Percentiles rank a stretch among this genome's conserved stretches.
These are phyloP conservation scores for Porphyrellus cyaneotinctus DNA, from an alignment of 768 basidiomycete genomes.

Conservation along the genomic window DNA sequence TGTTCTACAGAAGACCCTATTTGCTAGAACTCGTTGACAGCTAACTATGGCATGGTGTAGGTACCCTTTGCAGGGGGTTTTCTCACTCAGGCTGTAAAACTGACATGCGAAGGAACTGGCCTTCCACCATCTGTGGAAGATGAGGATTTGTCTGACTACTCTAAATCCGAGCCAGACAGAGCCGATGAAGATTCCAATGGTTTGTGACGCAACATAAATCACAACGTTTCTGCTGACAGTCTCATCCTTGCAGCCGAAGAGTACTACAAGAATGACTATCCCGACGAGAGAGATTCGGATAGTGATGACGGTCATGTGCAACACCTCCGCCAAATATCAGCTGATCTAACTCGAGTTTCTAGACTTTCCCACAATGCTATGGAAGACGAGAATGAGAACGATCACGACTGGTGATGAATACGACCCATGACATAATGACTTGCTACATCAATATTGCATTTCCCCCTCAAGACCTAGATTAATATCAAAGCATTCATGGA, in stretches of 20 bases:
- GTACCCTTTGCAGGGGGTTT: slow-evolving; percentile 17
- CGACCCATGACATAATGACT: not conserved
- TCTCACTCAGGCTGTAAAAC: not conserved
- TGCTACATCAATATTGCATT: slow-evolving; percentile 9
- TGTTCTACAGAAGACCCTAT: slow-evolving; percentile 70
- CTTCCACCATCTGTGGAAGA: slow-evolving; percentile 56
- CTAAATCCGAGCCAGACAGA: slow-evolving; percentile 65
- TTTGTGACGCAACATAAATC: slow-evolving; percentile 23
- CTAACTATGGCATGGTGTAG: slow-evolving; percentile 63
- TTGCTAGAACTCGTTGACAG: slow-evolving; percentile 49
- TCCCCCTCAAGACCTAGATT: slow-evolving; percentile 21
- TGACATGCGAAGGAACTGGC: slow-evolving; percentile 46
- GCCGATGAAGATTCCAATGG: slow-evolving; percentile 86
- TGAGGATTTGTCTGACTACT: slow-evolving; percentile 52
- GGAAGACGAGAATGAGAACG: slow-evolving; percentile 43
- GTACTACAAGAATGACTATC: slow-evolving; percentile 83
- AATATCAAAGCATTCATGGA: slow-evolving; percentile 19
- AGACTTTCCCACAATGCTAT: slow-evolving; percentile 61
- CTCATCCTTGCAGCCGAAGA: slow-evolving; percentile 55
- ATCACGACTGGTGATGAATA: slow-evolving; percentile 33
- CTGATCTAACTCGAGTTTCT: slow-evolving; percentile 1
- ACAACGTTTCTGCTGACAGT: not conserved
- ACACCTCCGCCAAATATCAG: not conserved
- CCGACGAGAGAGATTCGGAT: slow-evolving; percentile 57
- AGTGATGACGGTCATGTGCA: slow-evolving; percentile 38